phyloP scores from a whole-genome alignment of 257 asterid genomes.

The Scutellaria barbata region DNA sequence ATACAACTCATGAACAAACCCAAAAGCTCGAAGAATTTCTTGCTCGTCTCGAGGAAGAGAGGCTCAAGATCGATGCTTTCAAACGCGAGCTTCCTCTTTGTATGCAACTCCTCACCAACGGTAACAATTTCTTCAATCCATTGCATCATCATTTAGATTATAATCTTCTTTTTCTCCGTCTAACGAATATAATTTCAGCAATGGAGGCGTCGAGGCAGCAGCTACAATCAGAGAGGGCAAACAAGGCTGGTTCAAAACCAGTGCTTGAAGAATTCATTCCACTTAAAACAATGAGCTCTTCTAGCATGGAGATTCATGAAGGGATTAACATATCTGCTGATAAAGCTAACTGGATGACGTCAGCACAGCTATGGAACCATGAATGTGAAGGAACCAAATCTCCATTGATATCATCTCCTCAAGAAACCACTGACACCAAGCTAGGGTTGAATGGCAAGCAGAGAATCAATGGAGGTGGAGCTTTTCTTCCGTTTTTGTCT shows the following conservation, averaged over 20 bases:
- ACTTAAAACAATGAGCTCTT: slow-evolving; percentile 44
- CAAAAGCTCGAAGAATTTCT: slow-evolving; percentile 81
- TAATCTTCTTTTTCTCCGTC: background rate
- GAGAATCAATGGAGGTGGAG: slow-evolving; percentile 59
- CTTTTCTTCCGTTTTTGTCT: slow-evolving; percentile 61
- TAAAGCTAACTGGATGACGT: slow-evolving; percentile 93
- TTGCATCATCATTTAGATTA: background rate
- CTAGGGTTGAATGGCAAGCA: slow-evolving; percentile 54
- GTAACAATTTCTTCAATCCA: slow-evolving; percentile 38
- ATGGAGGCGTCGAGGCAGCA: slow-evolving; percentile 92
- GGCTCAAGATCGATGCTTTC: slow-evolving; percentile 95
- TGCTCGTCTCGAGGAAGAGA: slow-evolving; percentile 82
- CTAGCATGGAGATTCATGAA: slow-evolving; percentile 36
- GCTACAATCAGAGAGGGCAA: slow-evolving; percentile 59
- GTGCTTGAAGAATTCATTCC: slow-evolving; percentile 94
- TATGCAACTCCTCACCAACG: slow-evolving; percentile 92
- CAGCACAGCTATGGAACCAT: slow-evolving; percentile 93
- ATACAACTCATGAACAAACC: slow-evolving; percentile 41
- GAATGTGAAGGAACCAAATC: slow-evolving; percentile 45
- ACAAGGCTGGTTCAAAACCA: slow-evolving; percentile 53
- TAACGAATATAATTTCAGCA: slow-evolving; percentile 45
- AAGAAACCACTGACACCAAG: slow-evolving; percentile 51
- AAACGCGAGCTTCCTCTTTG: slow-evolving; percentile 98
- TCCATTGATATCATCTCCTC: slow-evolving; percentile 35
- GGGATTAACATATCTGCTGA: slow-evolving; percentile 46